Conservation (phyloP, 1,139 yeast genomes). For the Suhomyces bolitotheri region DNA sequence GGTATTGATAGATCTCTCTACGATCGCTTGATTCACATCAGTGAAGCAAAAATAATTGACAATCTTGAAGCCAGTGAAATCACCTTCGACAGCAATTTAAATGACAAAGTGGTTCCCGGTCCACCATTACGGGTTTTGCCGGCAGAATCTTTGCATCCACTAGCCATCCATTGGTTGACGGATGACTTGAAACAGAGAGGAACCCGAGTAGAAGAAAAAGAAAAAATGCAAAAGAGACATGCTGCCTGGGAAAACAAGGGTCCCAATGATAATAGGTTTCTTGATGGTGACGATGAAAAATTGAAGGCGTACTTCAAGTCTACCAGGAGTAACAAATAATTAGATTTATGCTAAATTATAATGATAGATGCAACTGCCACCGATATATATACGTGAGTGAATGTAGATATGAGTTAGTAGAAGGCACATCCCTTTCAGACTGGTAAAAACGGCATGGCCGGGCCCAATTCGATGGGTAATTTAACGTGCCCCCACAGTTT, state of each 20-base stretch:
- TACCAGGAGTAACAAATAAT: slow-evolving; percentile 33
- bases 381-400: too few relatives aligned
- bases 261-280: slow-evolving; percentile 41
- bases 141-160: slow-evolving; percentile 64
- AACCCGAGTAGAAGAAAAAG: slow-evolving; percentile 50
- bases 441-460: too few relatives aligned
- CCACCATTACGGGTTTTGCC: slow-evolving; percentile 16
- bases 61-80: slow-evolving; percentile 29
- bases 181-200: slow-evolving; percentile 57
- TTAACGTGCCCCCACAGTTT: too few relatives aligned
- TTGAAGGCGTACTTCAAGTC: slow-evolving; percentile 50
- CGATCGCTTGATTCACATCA: slow-evolving; percentile 76
- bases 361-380: background rate
- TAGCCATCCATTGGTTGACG: slow-evolving; percentile 65
- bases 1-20: slow-evolving; percentile 87
- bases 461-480: too few relatives aligned
- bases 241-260: slow-evolving; percentile 26
- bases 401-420: too few relatives aligned
- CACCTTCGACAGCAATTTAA: slow-evolving; percentile 23
- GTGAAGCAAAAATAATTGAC: slow-evolving; percentile 55
- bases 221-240: slow-evolving; percentile 39
- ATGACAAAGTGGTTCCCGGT: slow-evolving; percentile 33
- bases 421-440: too few relatives aligned
- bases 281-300: slow-evolving; percentile 47
- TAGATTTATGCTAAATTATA: background rate